Base-by-base conservation (phyloP, 2,329 filamentous ascomycete genomes). In the Claviceps quebecensis region DNA sequence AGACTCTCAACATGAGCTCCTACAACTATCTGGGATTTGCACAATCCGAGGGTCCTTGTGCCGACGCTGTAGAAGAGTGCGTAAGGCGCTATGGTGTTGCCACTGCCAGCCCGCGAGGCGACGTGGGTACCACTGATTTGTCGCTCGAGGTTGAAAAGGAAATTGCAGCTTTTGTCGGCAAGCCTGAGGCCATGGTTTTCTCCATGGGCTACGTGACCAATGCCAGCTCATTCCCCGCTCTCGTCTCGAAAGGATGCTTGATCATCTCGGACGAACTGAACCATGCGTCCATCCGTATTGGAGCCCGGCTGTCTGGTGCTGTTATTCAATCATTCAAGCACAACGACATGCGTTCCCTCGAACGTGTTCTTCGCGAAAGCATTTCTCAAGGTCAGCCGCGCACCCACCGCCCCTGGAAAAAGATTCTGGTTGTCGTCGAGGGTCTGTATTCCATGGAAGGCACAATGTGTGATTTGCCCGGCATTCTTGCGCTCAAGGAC, bases 1-100 rank as follows among this genome's bases (percentile, higher is more conserved):
- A 98, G 69, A 97, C 93, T 0, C 74, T 98, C 61, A 98, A 98
- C 71, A 86, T 98, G 84, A 96, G 91, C 72, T 98, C 93, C 1
- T 98, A 98, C 77, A 98, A 98, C 70, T 98, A 98, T 65, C 86
- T 98, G 23, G 93, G 93, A 44, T 98, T 98, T 62, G 93, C 93
- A 49, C 93, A 98, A 67, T 96, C 93, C 0, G 90, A 97, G 58
- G 93, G 93, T 11, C 91, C 93, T 41, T 98, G 93, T 64, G 93
- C 93, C 46, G 91, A 97, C 66, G 84, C 87, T 14, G 87, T 91
- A 4, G 93, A 98, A 71, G 84, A 90, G 46, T 80, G 79, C 46
- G 81, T 95, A 57, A 83, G 80, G 68, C 90, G 85, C 63, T 93
- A 95, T 62, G 90, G 91, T 43, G 80, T 97, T 56, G 86, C 83